phyloP scores from a whole-genome alignment of 1,284 basidiomycete species.

The Ustilago sp. region DNA sequence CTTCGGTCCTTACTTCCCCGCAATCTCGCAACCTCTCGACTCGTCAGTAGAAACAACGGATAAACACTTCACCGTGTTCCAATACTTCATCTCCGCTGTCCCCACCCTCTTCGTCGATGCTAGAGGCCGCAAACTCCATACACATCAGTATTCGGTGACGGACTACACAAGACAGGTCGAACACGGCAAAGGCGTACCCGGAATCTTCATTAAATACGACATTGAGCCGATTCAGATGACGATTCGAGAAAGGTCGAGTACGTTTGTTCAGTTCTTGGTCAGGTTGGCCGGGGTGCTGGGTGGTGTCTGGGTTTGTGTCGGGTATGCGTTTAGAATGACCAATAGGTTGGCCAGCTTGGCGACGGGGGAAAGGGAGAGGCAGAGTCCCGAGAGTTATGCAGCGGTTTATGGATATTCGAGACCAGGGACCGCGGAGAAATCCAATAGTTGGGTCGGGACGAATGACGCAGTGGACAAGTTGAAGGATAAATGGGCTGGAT shows the following conservation, averaged over 20 bases:
- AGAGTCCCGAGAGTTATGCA: conserved; percentile 37
- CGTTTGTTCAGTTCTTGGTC: conserved; percentile 83
- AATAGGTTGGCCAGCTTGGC: conserved; percentile 47
- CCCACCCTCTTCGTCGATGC: conserved; percentile 90
- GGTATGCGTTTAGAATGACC: conserved; percentile 57
- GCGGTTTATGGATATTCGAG: conserved; percentile 39
- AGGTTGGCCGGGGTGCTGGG: conserved; percentile 74
- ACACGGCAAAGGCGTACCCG: conserved; percentile 82
- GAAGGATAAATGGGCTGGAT: conserved; percentile 44
- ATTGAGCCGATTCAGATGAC: conserved; percentile 88
- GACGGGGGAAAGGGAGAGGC: conserved; percentile 14
- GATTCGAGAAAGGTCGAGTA: conserved; percentile 86
- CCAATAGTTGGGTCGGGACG: conserved; percentile 17
- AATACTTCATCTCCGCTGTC: conserved; percentile 94
- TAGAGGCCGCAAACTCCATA: conserved; percentile 75
- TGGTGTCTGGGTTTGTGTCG: conserved; percentile 69
- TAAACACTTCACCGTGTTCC: conserved; percentile 76
- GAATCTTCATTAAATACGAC: conserved; percentile 76
- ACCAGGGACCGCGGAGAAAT: conserved; percentile 11
- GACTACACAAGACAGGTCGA: conserved; percentile 85
- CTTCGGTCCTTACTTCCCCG: conserved; percentile 95
- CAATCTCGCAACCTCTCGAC: conserved; percentile 93
- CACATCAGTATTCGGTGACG: conserved; percentile 94
- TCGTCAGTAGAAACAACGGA: conserved; percentile 78
- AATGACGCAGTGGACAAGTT: conserved; percentile 39